Evolutionary conservation across 2,329 filamentous ascomycete genomes (phyloP), one percentile per base, ranked within the genome.

Genomic region (Aspergillus fumigatiaffinis): DNA sequence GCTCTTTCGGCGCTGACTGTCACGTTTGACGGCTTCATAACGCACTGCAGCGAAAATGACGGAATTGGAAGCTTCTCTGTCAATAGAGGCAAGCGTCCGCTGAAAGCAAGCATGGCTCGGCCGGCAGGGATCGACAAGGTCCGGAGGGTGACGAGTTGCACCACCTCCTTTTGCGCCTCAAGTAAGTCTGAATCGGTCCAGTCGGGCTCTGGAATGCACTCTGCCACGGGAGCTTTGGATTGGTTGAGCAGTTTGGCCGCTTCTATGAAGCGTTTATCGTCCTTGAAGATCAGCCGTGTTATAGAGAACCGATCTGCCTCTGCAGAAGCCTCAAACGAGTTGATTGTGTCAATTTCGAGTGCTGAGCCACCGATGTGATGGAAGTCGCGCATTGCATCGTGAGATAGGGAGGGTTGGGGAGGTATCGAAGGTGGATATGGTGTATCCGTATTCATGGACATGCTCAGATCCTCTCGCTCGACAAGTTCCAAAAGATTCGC

Each of bases 1-100:
- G 83, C 82, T 67, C 93, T 91, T 69, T 99, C 94, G 6, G 94
- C 92, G n/a, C 91, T 92, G 29, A 99, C 89, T 2, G 91, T 95
- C 38, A 92, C 92, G 62, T 95, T 94, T 60, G 89, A 87, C 2
- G 95, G 94, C 69, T 92, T 94, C 79, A 99, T 92, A 8, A 94
- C 81, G 68, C 92, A 97, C 53, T 90, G 91, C 38, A 96, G 82
- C 62, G 92, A 96, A 76, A 99, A 99, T 0, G 92, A 93, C 51
- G 89, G 85, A 48, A 97, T 89, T 14, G 89, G 87, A 65, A 95
- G 91, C 68, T 92, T 95, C 71, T 99, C 94, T 0, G 94, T 99
- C 52, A 97, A 80, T 17, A 99, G 79, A 10, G 95, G 95, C 57
- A 90, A 88, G 38, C 92, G 88, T 54, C 93, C 86, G 64, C 91